phyloP scores from a whole-genome alignment of 2,329 filamentous ascomycete species.

The Xylogone sp. region DNA sequence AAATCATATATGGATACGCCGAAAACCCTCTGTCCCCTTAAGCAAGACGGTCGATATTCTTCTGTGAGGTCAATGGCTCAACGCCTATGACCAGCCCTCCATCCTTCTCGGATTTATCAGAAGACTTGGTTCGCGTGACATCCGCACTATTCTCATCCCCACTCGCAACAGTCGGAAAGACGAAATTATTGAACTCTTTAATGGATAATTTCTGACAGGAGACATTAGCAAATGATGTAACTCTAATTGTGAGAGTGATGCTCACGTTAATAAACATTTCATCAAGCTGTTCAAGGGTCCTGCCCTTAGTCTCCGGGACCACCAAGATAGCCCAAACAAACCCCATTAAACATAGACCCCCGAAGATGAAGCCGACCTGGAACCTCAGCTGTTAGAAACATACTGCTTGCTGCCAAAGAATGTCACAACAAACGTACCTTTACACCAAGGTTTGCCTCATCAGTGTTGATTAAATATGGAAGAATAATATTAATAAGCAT shows the following conservation, averaged over 20 bases:
- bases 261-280: conserved; percentile 11
- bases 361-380: neutral
- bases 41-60: no score
- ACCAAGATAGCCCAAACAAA: conserved; percentile 45
- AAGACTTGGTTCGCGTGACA: neutral
- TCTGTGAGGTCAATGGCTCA: no score
- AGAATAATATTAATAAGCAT: neutral
- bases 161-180: neutral
- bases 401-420: neutral
- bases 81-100: no score
- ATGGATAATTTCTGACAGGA: neutral
- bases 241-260: no score
- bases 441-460: conserved; percentile 1
- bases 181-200: neutral
- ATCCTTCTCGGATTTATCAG: neutral
- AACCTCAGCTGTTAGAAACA: neutral
- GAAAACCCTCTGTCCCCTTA: no score
- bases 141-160: neutral
- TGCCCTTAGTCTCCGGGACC: conserved; percentile 68
- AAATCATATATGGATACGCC: no score
- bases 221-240: neutral
- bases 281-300: conserved; percentile 74
- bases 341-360: neutral
- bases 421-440: neutral
- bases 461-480: conserved; percentile 2